Base-by-base conservation (phyloP, 805 yeast genomes). In the Yarrowia divulgata region DNA sequence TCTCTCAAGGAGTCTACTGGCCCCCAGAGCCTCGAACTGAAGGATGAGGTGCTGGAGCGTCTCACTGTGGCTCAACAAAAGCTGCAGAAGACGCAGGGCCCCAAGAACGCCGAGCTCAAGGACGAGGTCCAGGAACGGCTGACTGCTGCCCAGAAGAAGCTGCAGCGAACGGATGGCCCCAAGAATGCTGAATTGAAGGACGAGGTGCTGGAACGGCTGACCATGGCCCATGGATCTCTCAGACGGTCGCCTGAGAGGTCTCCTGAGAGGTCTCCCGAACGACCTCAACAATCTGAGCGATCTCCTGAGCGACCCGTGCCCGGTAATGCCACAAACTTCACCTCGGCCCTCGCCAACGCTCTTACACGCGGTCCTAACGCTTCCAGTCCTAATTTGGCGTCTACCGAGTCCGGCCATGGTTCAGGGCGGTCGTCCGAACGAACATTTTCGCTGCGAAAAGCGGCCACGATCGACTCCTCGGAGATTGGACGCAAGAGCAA, bases 381-480 rank as follows among this genome's bases (percentile, higher is more conserved):
- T 2, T 48, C 68, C n/a, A 63, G 55, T 39, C 57, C 55, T 9
- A 48, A 48, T 14, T 18, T 48, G 39, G 32, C 32, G 35, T 37
- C 54, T 16, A 18, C 67, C 3, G 40, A n/a, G n/a, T 40, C 63
- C 9, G 48, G 39, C 2, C 29, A 14, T 13, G 34, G 34, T 29
- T 10, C 57, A 16, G 58, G 39, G 10, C 58, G 58, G 8, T 48
- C 68, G 9, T 10, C 57, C 16, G 58, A 48, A 10, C 58, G 58
- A 1, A 37, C 68, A 5, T 40, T 43, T n/a, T 45, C 64, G 43
- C 32, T 70, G 8, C 37, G 67, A 67, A 72, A 72, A 55, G 72
- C 76, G 2, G 58, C 62, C 8, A 74, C 77, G 0, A 68, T 74
- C 62, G 75, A 73, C 48, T 67, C 63, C 32, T 46, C 70, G 12